Percentiles rank a stretch among this genome's conserved stretches.
phyloP scores from a whole-genome alignment of 228 moss, liverwort and hornwort genomes.

The Sphagnum fallax region DNA sequence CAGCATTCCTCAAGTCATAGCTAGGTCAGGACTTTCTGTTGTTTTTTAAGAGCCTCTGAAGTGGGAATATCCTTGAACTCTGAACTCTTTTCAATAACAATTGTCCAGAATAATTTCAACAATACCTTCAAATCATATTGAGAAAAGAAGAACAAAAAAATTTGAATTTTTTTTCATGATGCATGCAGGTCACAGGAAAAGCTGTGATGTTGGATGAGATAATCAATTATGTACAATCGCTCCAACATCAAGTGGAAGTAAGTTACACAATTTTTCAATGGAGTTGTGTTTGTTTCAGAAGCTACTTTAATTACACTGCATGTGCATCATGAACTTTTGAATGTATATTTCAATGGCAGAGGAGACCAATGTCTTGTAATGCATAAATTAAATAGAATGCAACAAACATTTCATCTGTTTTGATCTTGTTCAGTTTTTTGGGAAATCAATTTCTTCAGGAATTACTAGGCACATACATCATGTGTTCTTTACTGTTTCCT shows the following conservation, averaged over 20 bases:
- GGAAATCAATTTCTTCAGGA: not conserved
- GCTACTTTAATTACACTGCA: not conserved
- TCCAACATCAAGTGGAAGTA: constrained; percentile 46
- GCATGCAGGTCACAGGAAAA: constrained; percentile 31
- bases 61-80: not conserved
- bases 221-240: constrained; percentile 50
- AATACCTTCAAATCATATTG: too few species aligned
- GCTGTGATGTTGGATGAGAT: constrained; percentile 60
- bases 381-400: not conserved
- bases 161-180: not conserved
- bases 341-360: not conserved
- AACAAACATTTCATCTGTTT: too few species aligned
- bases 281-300: not conserved
- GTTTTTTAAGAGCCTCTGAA: not conserved
- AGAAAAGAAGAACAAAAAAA: too few species aligned
- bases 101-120: too few species aligned
- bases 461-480: too few species aligned
- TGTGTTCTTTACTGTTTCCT: not conserved
- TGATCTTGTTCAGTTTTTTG: not conserved
- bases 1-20: too few species aligned
- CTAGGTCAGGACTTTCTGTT: not conserved
- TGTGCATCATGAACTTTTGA: not conserved
- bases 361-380: not conserved
- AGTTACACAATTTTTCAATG: not conserved
- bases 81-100: too few species aligned